These are phyloP conservation scores for Nakazawaea ernobii DNA, from an alignment of 805 yeast species.

Conservation along the genomic window DNA sequence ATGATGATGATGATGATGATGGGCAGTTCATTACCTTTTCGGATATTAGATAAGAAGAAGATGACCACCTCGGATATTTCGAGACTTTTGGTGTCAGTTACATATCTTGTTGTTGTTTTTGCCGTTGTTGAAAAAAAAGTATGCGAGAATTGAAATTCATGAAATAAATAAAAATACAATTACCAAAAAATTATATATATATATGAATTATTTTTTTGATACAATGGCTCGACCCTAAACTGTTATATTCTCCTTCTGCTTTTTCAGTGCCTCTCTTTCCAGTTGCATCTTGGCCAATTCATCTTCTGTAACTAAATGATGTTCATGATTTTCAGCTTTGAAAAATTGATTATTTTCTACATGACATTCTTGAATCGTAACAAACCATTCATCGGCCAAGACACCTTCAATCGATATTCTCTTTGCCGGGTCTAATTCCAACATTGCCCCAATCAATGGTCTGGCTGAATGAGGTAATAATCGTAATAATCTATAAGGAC, in stretches of 20 bases:
- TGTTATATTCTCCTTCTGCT: conserved; percentile 8
- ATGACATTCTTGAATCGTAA: conserved; percentile 51
- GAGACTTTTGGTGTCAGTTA: no score
- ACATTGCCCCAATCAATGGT: conserved; percentile 56
- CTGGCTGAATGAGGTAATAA: conserved; percentile 67
- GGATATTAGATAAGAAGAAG: no score
- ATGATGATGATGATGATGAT: no score
- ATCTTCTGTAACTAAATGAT: conserved; percentile 65
- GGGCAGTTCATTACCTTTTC: no score
- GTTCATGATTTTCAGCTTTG: conserved; percentile 42
- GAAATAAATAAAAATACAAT: no score
- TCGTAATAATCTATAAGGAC: conserved; percentile 69
- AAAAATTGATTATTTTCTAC: conserved; percentile 20
- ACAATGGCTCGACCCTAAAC: no score
- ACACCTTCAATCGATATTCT: conserved; percentile 59
- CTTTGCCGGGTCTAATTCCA: conserved; percentile 49
- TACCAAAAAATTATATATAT: no score
- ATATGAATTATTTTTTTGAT: no score
- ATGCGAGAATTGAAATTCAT: no score
- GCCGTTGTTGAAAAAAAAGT: no score
- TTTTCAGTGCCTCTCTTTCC: conserved; percentile 24
- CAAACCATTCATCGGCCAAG: conserved; percentile 50
- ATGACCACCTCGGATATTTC: no score
- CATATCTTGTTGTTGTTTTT: no score
- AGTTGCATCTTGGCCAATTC: conserved; percentile 41